Evolutionary conservation across 2,329 filamentous ascomycete genomes (phyloP).

Genomic region (Aspergillus brunneoviolaceus): DNA sequence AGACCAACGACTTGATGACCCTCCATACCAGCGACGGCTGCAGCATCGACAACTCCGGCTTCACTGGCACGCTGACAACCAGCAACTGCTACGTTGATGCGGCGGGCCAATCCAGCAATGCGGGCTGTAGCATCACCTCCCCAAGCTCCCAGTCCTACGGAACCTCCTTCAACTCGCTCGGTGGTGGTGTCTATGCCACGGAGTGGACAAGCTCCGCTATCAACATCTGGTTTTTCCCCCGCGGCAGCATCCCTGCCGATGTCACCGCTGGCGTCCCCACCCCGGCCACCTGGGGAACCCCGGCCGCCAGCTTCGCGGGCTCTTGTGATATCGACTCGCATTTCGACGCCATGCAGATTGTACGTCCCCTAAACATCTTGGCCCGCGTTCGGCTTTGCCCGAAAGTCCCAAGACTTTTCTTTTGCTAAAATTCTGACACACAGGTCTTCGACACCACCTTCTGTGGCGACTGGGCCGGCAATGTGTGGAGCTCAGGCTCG

Average conservation of each 20-base stretch:
- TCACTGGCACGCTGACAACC: conserved; percentile 49
- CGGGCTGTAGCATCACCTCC: conserved; percentile 61
- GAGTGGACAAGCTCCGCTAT: conserved; percentile 75
- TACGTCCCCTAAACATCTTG: conserved; percentile 19
- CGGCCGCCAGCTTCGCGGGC: conserved; percentile 66
- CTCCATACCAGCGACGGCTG: conserved; percentile 67
- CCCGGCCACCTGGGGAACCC: conserved; percentile 66
- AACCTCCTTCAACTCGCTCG: conserved; percentile 66
- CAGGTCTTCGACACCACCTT: conserved; percentile 70
- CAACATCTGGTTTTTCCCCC: conserved; percentile 78
- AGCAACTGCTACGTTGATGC: conserved; percentile 59
- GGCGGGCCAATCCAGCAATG: conserved; percentile 43
- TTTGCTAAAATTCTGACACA: not conserved
- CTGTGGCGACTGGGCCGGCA: conserved; percentile 84
- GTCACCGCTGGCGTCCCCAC: conserved; percentile 61
- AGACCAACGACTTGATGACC: conserved; percentile 60
- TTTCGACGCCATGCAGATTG: conserved; percentile 72
- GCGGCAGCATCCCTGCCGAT: conserved; percentile 64
- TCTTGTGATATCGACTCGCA: conserved; percentile 69
- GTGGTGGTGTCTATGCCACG: conserved; percentile 70
- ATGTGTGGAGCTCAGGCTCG: conserved; percentile 61
- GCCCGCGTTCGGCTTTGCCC: not conserved
- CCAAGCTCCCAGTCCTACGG: conserved; percentile 58
- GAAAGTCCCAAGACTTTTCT: not conserved
- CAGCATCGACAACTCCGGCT: conserved; percentile 52